Base-by-base conservation (phyloP, 306 rosid genomes). In the Gastrolobium villosum region DNA sequence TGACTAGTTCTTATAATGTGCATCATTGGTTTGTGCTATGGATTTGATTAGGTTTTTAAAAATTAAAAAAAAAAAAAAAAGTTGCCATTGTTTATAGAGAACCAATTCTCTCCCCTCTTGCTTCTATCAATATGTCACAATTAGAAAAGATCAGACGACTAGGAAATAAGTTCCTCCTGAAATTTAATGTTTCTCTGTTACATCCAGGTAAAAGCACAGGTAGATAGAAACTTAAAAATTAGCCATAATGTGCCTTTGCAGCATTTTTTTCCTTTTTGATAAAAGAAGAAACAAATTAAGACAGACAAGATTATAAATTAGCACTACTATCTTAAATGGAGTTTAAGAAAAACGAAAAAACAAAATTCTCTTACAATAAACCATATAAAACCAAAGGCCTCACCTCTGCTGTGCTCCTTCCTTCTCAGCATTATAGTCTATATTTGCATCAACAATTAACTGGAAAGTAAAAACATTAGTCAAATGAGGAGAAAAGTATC, bases 321-420 rank as follows among this genome's bases (percentile, higher is more conserved):
- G 30, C 11, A 11, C 9, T 4, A 14, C 8, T n/a, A 20, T 13
- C 40, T 6, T n/a, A 52, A 74, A 10, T 59, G 46, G 40, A 66
- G 49, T 41, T 43, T 77, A 54, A 32, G 37, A 13, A 20, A 20
- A 20, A 20, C 26, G 26, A 20, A 20, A 20, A 20, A 20, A 20
- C 26, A 11, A 50, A 68, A 41, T 34, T 69, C 20, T 54, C 50
- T 10, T 52, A 62, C 30, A 74, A 68, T 20, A 66, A 10, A 71
- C 26, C 36, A 79, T 41, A 36, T 52, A 74, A 63, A 70, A 70
- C 59, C 56, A 41, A 77, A 84, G 52, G 62, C 65, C 86, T 86
- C 84, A 91, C 99, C 94, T 90, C 96, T 11, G 87, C 89, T 9
- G 93, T 87, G 91, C 97, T 91, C 82, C 92, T 90, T 81, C 91